Evolutionary conservation across 352 stramenopile species (phyloP).

Genomic region (Phytophthora palmivora): DNA sequence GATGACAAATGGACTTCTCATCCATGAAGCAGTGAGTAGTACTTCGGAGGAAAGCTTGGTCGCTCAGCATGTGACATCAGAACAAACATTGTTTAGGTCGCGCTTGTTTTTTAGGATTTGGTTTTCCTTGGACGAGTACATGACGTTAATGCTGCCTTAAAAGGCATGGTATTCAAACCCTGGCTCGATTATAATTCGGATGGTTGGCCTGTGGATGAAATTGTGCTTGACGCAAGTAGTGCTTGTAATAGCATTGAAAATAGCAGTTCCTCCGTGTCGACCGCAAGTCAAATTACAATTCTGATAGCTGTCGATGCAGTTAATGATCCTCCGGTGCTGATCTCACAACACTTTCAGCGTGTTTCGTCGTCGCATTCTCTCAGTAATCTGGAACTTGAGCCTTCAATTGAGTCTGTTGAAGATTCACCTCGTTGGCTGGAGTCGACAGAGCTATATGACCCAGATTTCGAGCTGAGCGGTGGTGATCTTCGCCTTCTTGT

Average conservation of each 20-base stretch:
- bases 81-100: conserved; percentile 21
- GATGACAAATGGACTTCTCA: conserved; percentile 44
- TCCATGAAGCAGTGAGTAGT: conserved; percentile 29
- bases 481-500: conserved; percentile 38
- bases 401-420: conserved; percentile 46
- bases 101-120: conserved; percentile 54
- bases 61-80: conserved; percentile 21
- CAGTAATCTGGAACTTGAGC: conserved; percentile 5
- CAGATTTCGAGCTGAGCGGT: conserved; percentile 18
- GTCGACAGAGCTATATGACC: conserved; percentile 31
- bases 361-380: conserved; percentile 13
- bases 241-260: conserved; percentile 8
- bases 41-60: conserved; percentile 18
- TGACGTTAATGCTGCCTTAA: conserved; percentile 60
- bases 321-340: conserved; percentile 44
- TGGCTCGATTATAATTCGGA: conserved; percentile 59
- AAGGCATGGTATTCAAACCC: conserved; percentile 62
- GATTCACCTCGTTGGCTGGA: conserved; percentile 39
- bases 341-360: conserved; percentile 39
- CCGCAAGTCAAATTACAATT: conserved; percentile 19
- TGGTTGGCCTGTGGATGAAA: conserved; percentile 43
- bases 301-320: conserved; percentile 36
- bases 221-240: conserved; percentile 30
- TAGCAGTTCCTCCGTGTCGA: neutral
- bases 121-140: conserved; percentile 37